Evolutionary conservation across 2,329 filamentous ascomycete genomes (phyloP).

Genomic region (Fusarium austroafricanum): DNA sequence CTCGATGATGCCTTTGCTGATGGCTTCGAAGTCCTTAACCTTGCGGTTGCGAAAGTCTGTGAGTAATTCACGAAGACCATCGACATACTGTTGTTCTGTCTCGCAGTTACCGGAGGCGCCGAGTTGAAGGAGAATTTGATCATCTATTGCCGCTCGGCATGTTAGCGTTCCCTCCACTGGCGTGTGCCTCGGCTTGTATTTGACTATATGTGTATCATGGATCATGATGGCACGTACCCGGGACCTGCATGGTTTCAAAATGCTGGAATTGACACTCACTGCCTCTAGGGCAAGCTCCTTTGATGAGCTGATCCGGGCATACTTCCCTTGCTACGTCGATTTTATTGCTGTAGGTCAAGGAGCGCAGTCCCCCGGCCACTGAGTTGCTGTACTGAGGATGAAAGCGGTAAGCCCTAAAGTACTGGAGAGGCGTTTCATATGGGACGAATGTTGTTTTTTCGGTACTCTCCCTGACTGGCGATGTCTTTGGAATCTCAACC

Average conservation of each 20-base stretch:
- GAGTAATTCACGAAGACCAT: conserved; percentile 71
- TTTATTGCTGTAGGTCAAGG: conserved; percentile 91
- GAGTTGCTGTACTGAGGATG: conserved; percentile 79
- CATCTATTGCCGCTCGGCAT: conserved; percentile 65
- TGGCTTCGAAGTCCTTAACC: conserved; percentile 73
- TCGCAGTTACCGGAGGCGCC: conserved; percentile 74
- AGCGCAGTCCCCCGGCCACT: conserved; percentile 82
- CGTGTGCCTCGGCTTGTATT: conserved; percentile 35
- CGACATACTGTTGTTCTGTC: conserved; percentile 71
- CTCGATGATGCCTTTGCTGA: conserved; percentile 74
- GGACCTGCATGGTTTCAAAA: conserved; percentile 63
- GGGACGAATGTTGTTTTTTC: conserved; percentile 57
- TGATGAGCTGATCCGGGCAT: conserved; percentile 80
- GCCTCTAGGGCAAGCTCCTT: conserved; percentile 77
- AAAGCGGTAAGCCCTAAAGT: conserved; percentile 90
- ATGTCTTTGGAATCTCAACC: conserved; percentile 22
- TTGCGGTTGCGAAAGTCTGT: conserved; percentile 69
- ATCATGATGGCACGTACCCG: conserved; percentile 51
- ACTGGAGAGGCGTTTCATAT: conserved; percentile 85
- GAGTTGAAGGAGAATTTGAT: conserved; percentile 78
- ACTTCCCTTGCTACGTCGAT: conserved; percentile 81
- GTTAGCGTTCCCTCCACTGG: conserved; percentile 61
- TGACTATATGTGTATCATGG: conserved; percentile 30
- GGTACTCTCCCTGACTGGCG: conserved; percentile 6
- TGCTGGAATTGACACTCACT: conserved; percentile 81